Evolutionary conservation across 2,329 filamentous ascomycete species (phyloP).

Genomic region (Fusarium mundagurra): DNA sequence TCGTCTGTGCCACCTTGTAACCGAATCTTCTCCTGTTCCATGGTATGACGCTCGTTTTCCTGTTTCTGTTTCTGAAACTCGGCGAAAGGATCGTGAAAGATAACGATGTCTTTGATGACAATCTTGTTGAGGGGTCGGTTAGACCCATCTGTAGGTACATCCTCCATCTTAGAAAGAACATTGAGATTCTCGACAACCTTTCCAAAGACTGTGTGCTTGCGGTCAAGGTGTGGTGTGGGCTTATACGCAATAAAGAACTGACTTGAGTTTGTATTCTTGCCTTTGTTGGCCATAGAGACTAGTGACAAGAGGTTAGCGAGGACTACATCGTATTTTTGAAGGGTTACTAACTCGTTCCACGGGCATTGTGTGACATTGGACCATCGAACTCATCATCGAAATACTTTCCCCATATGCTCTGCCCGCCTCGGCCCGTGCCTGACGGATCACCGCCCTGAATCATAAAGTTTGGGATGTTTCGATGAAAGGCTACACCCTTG

Average conservation of each 20-base stretch:
- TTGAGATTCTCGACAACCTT: constrained; percentile 81
- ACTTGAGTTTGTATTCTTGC: constrained; percentile 94
- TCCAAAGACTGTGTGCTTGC: constrained; percentile 97
- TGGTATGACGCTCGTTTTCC: constrained; percentile 67
- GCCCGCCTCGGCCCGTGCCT: constrained; percentile 89
- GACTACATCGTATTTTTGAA: background rate
- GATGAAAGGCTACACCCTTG: constrained; percentile 83
- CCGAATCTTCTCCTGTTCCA: constrained; percentile 69
- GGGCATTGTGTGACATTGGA: constrained; percentile 80
- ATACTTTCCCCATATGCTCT: constrained; percentile 92
- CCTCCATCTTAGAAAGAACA: constrained; percentile 79
- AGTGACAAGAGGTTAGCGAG: constrained; percentile 1
- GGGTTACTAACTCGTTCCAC: constrained; percentile 67
- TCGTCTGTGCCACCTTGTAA: constrained; percentile 81
- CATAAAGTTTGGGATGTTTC: constrained; percentile 97
- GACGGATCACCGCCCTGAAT: constrained; percentile 96
- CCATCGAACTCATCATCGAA: constrained; percentile 96
- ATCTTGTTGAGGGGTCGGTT: constrained; percentile 83
- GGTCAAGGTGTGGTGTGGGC: constrained; percentile 83
- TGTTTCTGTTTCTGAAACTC: constrained; percentile 84
- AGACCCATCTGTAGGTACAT: constrained; percentile 76
- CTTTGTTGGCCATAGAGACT: constrained; percentile 95
- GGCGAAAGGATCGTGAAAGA: constrained; percentile 94
- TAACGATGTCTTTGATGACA: constrained; percentile 80
- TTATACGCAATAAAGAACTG: constrained; percentile 97